A percentile compares a stretch with the other conserved stretches of the same genome.
These are phyloP conservation scores for Tylopilus sp. DNA, from an alignment of 1,284 basidiomycete species.

Conservation along the genomic window DNA sequence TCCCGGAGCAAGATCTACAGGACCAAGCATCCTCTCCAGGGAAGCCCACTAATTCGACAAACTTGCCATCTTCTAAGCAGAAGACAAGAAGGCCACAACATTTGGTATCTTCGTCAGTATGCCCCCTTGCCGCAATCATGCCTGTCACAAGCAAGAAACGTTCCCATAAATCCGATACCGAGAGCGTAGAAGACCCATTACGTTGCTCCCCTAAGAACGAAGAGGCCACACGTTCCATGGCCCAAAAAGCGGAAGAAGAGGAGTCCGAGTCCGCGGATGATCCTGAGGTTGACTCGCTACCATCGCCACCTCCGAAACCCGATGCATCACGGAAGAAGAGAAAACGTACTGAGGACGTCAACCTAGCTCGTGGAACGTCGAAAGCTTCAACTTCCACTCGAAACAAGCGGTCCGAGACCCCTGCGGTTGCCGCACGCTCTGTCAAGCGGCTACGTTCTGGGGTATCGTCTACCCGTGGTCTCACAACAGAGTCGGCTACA, in stretches of 20 bases:
- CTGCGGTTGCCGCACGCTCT: constrained; percentile 29
- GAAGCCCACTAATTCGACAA: constrained; percentile 1
- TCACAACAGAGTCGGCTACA: constrained; percentile 33
- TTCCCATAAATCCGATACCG: constrained; percentile 27
- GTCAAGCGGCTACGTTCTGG: constrained; percentile 33
- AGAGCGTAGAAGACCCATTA: constrained; percentile 19
- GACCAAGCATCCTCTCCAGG: constrained; percentile 1
- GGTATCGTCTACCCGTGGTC: constrained; percentile 25
- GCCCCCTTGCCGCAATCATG: constrained; percentile 6
- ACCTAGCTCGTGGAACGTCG: constrained; percentile 18
- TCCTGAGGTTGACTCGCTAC: constrained; percentile 20
- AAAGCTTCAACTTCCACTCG: constrained; percentile 29
- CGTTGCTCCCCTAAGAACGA: constrained; percentile 7
- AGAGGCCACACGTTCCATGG: constrained; percentile 1
- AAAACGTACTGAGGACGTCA: constrained; percentile 40
- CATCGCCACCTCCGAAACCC: constrained; percentile 26
- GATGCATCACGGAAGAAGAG: constrained; percentile 46
- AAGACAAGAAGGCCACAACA: not conserved
- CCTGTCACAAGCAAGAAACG: constrained; percentile 21
- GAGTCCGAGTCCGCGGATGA: constrained; percentile 44
- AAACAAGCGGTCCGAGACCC: constrained; percentile 32
- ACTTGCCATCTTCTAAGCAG: constrained; percentile 6
- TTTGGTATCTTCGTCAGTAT: constrained; percentile 2
- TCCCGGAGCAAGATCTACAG: constrained; percentile 35
- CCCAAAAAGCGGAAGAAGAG: constrained; percentile 38